These are phyloP conservation scores for Paramecium biaurelia DNA, from an alignment of 73 alveolate species.

Conservation along the genomic window DNA sequence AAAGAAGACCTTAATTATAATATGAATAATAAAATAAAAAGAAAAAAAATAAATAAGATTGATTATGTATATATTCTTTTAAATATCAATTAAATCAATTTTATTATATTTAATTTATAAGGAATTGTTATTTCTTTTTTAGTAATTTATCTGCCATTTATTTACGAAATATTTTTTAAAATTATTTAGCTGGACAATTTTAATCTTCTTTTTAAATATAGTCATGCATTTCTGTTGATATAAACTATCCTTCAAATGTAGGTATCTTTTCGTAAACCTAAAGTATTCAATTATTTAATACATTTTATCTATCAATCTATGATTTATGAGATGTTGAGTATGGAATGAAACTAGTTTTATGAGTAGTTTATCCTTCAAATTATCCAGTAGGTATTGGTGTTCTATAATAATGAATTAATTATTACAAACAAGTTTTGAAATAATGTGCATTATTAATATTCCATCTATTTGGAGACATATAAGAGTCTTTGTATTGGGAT, in stretches of 20 bases:
- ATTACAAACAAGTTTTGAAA: neutral
- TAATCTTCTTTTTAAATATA: neutral
- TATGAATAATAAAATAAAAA: neutral
- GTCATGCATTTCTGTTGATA: neutral
- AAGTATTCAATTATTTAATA: neutral
- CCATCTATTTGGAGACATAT: slow-evolving; percentile 23
- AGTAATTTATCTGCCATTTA: neutral
- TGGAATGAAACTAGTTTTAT: neutral
- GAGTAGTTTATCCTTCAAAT: neutral
- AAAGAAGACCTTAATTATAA: neutral
- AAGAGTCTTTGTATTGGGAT: neutral
- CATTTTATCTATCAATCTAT: neutral
- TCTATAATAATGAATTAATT: neutral
- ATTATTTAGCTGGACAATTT: slow-evolving; percentile 6
- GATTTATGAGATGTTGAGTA: neutral
- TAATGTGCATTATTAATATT: neutral
- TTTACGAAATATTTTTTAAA: neutral
- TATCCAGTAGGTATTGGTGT: neutral
- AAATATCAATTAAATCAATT: neutral
- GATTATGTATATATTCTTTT: neutral
- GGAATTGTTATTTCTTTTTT: neutral
- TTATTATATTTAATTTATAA: neutral
- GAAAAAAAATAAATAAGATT: neutral
- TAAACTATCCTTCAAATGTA: neutral
- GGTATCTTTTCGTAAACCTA: neutral